These are phyloP conservation scores for Fragosphaeria purpurea DNA, from an alignment of 2,329 filamentous ascomycete species.

Conservation along the genomic window DNA sequence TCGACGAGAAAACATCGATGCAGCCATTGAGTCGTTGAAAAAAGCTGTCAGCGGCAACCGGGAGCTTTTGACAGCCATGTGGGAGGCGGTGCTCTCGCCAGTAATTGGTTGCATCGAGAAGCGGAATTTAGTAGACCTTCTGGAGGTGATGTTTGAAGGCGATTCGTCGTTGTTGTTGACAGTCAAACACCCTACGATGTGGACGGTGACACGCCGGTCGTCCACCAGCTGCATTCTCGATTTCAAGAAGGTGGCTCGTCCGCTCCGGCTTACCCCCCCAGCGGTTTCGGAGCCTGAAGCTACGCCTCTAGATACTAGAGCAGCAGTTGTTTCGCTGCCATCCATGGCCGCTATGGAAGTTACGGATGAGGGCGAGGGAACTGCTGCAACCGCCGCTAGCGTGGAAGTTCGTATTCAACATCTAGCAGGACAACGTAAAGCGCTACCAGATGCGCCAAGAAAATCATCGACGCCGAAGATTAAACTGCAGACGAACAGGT, in stretches of 20 bases:
- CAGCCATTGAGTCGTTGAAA: conserved; percentile 39
- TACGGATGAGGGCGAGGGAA: not conserved
- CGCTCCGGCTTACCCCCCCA: conserved; percentile 4
- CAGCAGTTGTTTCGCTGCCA: no score
- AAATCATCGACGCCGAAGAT: conserved; percentile 11
- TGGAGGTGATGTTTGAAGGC: conserved; percentile 39
- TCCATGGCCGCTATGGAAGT: no score
- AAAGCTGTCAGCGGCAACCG: conserved; percentile 33
- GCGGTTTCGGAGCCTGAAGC: not conserved
- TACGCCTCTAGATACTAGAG: not conserved
- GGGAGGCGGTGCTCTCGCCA: conserved; percentile 39
- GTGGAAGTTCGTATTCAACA: not conserved
- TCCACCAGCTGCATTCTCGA: conserved; percentile 6
- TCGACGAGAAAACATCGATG: conserved; percentile 36
- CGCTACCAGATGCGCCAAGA: conserved; percentile 8
- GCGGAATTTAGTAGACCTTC: conserved; percentile 40
- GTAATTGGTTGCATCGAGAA: conserved; percentile 38
- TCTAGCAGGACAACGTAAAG: conserved; percentile 3
- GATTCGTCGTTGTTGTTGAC: conserved; percentile 35
- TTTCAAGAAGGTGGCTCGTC: conserved; percentile 13
- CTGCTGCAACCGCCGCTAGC: not conserved
- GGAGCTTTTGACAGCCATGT: conserved; percentile 34
- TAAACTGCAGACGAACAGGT: conserved; percentile 12
- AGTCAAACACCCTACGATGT: conserved; percentile 36
- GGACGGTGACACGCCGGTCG: conserved; percentile 24